Evolutionary conservation across 352 stramenopile species (phyloP), one percentile per base, ranked within the genome.

Genomic region (Phytophthora uliginosa): DNA sequence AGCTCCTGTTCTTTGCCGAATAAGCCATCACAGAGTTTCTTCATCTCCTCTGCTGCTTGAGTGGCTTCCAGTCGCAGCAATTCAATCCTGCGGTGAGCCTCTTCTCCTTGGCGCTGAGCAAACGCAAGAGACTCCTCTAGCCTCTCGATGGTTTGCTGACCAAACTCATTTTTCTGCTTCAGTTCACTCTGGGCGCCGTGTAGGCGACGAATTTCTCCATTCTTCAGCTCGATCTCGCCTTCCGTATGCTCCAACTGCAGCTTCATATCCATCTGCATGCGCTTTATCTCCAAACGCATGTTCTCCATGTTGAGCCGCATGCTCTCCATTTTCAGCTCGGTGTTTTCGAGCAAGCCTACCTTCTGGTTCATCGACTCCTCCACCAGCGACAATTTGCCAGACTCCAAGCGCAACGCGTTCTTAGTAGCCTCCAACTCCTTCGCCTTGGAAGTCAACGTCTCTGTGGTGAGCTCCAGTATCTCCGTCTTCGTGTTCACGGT

Each of bases 181-280:
- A 92, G 67, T 28, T 94, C 86, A 15, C 59, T 83, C 13, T 90
- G 81, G 9, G 60, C 55, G 2, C 78, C 74, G 26, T 91, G 71
- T 12, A 94, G 73, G 4, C 86, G 72, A 28, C 78, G 75, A 42
- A 92, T 92, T 54, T 94, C 86, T 22, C 83, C 86, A 52, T 91
- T 85, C 66, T 94, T 94, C 34, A 94, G 62, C 62, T 88, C 86
- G 63, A 92, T 90, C 52, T 94, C 86, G 18, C 79, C 73, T 20
- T 89, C 81, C 0, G 71, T 79, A 48, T 91, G 86, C 62, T 92
- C 84, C 15, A 90, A 63, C 71, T 94, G 84, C 18, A 94, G 71
- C 56, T 87, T 88, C 79, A 91, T 89, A 28, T 92, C 86, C 81
- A 92, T 89, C 47, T 90, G 84, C 63, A 92, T 79, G 15, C 84